A percentile compares a stretch with the other conserved stretches of the same genome.
Evolutionary conservation across 116 monocot genomes (phyloP).

Genomic region (Phalaenopsis hybrid): DNA sequence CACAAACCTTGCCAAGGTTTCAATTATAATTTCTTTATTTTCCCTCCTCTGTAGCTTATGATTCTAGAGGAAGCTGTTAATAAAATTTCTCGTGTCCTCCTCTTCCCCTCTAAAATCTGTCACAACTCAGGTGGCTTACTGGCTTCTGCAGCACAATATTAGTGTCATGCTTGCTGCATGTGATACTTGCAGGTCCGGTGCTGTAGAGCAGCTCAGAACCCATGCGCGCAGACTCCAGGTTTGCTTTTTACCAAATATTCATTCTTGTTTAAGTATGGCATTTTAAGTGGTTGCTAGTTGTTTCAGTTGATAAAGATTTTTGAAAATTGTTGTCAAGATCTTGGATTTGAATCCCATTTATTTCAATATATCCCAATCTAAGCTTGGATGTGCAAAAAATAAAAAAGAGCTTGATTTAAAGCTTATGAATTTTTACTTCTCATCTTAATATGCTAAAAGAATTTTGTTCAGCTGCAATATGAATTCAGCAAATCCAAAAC

Average conservation of each 20-base stretch:
- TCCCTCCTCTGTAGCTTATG: not conserved
- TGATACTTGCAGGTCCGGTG: no score
- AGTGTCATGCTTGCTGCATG: no score
- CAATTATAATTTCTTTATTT: not conserved
- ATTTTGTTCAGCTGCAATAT: not conserved
- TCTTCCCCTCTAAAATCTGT: no score
- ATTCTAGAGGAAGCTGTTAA: not conserved
- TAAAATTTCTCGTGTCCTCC: not conserved
- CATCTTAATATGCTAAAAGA: not conserved
- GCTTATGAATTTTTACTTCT: not conserved
- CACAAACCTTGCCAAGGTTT: conserved; percentile 96
- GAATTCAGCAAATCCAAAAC: not conserved
- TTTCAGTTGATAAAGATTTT: no score
- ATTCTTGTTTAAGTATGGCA: not conserved
- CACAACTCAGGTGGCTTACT: no score
- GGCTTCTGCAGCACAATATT: no score
- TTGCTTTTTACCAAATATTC: not conserved
- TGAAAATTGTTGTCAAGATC: no score
- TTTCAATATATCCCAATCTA: no score
- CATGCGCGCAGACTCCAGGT: conserved; percentile 99
- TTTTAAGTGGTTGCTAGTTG: no score
- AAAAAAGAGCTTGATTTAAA: no score
- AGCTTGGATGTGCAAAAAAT: no score
- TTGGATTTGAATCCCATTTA: no score
- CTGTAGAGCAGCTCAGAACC: conserved; percentile 95